Percentiles rank a stretch among this genome's conserved stretches.
These are phyloP conservation scores for Cucurbita ficifolia DNA, from an alignment of 306 rosid species.

Conservation along the genomic window DNA sequence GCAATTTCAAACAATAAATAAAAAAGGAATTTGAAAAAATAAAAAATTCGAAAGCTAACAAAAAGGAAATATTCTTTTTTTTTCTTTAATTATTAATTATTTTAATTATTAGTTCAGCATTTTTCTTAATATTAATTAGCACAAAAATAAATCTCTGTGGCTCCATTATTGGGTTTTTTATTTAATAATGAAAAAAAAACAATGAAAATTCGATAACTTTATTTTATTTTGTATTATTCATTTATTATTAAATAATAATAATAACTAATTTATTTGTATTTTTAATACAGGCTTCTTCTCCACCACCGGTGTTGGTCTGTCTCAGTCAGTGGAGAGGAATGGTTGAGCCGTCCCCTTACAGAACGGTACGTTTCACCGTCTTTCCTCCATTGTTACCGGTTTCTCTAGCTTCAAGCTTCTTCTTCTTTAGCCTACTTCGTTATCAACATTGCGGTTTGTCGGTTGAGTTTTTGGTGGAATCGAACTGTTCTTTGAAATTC, in stretches of 20 bases:
- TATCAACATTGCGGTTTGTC: not conserved
- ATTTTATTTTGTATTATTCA: not conserved
- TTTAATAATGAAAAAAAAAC: not conserved
- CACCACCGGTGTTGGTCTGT: conserved; percentile 3
- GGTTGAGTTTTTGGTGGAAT: not conserved
- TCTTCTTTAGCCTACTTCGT: not conserved
- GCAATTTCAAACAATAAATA: not conserved
- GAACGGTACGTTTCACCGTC: conserved; percentile 6
- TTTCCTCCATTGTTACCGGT: not conserved
- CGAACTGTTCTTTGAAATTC: not conserved
- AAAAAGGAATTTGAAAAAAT: not conserved
- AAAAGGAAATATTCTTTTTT: not conserved
- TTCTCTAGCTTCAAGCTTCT: not conserved
- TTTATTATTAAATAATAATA: not conserved
- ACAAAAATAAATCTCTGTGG: not conserved
- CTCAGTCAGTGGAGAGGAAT: not conserved
- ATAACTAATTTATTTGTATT: not conserved
- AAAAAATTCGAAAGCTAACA: not conserved
- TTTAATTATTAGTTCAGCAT: not conserved
- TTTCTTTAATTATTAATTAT: not conserved
- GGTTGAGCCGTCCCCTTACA: not conserved
- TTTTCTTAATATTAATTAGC: not conserved
- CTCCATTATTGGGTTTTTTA: not conserved
- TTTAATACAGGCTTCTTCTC: conserved; percentile 2
- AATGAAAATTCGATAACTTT: not conserved